Conservation (phyloP, 495 filamentous ascomycete genomes). For the Penicillium alfredii region DNA sequence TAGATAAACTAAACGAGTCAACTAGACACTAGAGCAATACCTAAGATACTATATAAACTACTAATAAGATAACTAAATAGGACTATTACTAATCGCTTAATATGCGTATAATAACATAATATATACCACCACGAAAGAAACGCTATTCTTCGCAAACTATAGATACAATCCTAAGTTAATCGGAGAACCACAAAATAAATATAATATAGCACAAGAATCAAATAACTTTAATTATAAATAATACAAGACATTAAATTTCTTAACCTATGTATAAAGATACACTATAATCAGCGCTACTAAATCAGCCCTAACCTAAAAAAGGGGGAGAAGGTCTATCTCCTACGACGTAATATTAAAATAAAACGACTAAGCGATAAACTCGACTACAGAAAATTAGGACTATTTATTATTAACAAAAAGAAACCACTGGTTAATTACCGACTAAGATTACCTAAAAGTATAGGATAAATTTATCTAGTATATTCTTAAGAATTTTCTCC, state of each 20-base stretch:
- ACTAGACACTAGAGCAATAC: no score
- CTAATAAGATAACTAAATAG: slow-evolving; percentile 6
- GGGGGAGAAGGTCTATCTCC: slow-evolving; percentile 27
- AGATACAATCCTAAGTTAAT: no score
- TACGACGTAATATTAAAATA: slow-evolving; percentile 25
- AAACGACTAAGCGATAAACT: slow-evolving; percentile 27
- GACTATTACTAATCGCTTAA: slow-evolving; percentile 6
- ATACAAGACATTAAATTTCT: slow-evolving; percentile 13
- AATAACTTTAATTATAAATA: slow-evolving; percentile 12
- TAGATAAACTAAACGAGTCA: no score
- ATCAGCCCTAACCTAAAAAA: no score
- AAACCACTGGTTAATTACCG: slow-evolving; percentile 9
- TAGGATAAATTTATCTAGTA: slow-evolving; percentile 6
- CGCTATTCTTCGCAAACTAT: no score
- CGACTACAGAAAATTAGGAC: no score
- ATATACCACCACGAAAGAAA: slow-evolving; percentile 2
- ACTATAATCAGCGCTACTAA: no score
- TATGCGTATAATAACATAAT: slow-evolving; percentile 10
- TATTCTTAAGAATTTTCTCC: no score
- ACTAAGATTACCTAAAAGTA: slow-evolving; percentile 9
- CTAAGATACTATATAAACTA: slow-evolving; percentile 12
- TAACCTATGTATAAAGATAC: no score
- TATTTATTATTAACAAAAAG: slow-evolving; percentile 21
- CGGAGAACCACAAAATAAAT: slow-evolving; percentile 4
- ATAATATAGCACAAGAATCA: slow-evolving; percentile 2